phyloP scores from a whole-genome alignment of 257 asterid genomes.

The Lavandula angustifolia region DNA sequence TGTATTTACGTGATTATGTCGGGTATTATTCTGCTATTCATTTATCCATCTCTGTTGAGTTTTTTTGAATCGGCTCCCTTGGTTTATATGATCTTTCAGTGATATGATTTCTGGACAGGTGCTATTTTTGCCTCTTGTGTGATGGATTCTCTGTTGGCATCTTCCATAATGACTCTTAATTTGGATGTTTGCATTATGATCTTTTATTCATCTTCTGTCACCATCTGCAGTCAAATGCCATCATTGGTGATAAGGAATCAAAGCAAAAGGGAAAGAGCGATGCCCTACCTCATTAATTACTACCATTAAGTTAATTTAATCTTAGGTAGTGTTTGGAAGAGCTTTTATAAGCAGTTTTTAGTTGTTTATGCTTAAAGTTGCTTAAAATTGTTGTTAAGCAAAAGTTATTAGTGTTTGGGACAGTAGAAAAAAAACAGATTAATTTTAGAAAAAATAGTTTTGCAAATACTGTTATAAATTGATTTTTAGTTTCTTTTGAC shows the following conservation, averaged over 20 bases:
- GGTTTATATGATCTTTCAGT: not conserved
- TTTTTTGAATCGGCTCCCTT: not conserved
- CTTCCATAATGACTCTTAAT: not conserved
- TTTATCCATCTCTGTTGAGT: not conserved
- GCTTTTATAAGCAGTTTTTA: too few relatives aligned
- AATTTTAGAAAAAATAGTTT: too few relatives aligned
- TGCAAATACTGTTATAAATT: too few relatives aligned
- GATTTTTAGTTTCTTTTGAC: too few relatives aligned
- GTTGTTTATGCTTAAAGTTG: too few relatives aligned
- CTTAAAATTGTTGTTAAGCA: too few relatives aligned
- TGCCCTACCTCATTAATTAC: conserved; percentile 22
- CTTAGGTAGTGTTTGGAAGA: too few relatives aligned
- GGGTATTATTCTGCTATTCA: not conserved
- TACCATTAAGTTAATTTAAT: conserved; percentile 17
- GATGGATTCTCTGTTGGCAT: not conserved
- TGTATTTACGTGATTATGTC: not conserved
- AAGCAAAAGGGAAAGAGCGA: conserved; percentile 13
- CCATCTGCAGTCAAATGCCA: conserved; percentile 25
- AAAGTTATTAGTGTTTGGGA: too few relatives aligned
- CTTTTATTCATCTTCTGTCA: not conserved
- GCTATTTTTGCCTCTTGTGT: not conserved
- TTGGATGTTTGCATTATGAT: not conserved
- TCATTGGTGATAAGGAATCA: conserved; percentile 12
- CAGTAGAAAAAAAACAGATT: too few relatives aligned
- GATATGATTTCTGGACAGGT: not conserved